Conservation (phyloP, 805 yeast genomes). For the Kluyveromyces nonfermentans region DNA sequence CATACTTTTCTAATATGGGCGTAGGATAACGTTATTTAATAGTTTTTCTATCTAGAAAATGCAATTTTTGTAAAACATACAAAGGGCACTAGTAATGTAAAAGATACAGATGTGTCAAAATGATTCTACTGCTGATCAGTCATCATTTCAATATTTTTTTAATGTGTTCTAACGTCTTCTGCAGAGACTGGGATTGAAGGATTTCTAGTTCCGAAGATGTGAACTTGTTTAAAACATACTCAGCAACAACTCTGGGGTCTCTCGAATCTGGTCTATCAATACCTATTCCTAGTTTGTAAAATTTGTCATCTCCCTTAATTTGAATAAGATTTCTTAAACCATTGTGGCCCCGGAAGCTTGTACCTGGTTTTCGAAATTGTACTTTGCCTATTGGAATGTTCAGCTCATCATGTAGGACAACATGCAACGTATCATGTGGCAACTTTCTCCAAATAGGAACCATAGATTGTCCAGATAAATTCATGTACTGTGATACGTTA, state of each 20-base stretch:
- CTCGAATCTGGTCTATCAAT: constrained; percentile 56
- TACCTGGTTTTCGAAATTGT: constrained; percentile 49
- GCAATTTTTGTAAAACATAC: too few species aligned
- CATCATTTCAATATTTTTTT: background rate
- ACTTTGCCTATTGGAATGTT: constrained; percentile 56
- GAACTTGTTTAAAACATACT: constrained; percentile 55
- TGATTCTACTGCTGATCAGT: background rate
- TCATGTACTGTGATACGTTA: constrained; percentile 52
- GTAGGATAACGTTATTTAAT: too few species aligned
- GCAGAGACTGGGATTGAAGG: constrained; percentile 34
- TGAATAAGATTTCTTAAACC: constrained; percentile 58
- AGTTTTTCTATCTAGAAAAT: too few species aligned
- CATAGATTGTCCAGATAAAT: constrained; percentile 54
- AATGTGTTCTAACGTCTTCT: constrained; percentile 31
- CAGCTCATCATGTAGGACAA: constrained; percentile 75
- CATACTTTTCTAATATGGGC: too few species aligned
- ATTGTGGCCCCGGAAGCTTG: constrained; percentile 74
- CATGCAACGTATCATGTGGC: constrained; percentile 32
- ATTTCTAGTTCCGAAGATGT: constrained; percentile 34
- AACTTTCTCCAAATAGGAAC: constrained; percentile 39
- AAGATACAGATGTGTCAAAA: too few species aligned
- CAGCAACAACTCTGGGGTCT: constrained; percentile 38
- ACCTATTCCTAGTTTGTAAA: constrained; percentile 65
- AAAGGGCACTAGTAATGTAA: too few species aligned
- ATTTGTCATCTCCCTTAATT: constrained; percentile 37